Conservation (phyloP, 164 flowering plant genomes). For the Tetrastigma voinierianum region DNA sequence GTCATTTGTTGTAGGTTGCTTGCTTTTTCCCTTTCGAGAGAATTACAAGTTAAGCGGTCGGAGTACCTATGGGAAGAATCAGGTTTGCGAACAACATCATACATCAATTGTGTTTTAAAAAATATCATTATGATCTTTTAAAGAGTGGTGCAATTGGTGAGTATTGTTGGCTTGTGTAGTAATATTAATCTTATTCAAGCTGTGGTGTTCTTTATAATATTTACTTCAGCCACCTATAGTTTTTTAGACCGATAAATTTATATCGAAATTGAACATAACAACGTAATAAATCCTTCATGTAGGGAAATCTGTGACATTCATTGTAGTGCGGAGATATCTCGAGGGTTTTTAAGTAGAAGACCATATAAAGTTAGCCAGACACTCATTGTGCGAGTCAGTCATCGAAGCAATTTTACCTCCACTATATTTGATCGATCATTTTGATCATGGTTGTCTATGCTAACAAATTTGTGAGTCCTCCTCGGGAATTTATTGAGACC, state of each 20-base stretch:
- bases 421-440: not conserved
- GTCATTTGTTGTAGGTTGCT: conserved; percentile 23
- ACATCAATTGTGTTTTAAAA: not conserved
- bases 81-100: conserved; percentile 29
- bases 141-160: too few relatives aligned
- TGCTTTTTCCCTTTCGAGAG: conserved; percentile 42
- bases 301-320: conserved; percentile 41
- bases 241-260: not conserved
- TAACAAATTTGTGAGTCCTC: not conserved
- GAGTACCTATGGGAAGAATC: conserved; percentile 32
- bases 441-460: not conserved
- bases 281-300: not conserved
- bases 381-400: conserved; percentile 38
- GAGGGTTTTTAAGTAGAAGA: conserved; percentile 46
- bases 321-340: conserved; percentile 44
- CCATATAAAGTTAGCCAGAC: conserved; percentile 39
- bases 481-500: conserved; percentile 49
- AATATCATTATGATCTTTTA: not conserved
- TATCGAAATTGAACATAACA: not conserved
- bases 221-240: not conserved
- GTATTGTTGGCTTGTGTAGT: not conserved
- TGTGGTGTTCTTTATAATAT: not conserved
- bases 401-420: not conserved
- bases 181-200: not conserved
- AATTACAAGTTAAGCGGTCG: conserved; percentile 39